Evolutionary conservation across 2,329 filamentous ascomycete species (phyloP), one percentile per base, ranked within the genome.

Genomic region (Aspergillus sp.): DNA sequence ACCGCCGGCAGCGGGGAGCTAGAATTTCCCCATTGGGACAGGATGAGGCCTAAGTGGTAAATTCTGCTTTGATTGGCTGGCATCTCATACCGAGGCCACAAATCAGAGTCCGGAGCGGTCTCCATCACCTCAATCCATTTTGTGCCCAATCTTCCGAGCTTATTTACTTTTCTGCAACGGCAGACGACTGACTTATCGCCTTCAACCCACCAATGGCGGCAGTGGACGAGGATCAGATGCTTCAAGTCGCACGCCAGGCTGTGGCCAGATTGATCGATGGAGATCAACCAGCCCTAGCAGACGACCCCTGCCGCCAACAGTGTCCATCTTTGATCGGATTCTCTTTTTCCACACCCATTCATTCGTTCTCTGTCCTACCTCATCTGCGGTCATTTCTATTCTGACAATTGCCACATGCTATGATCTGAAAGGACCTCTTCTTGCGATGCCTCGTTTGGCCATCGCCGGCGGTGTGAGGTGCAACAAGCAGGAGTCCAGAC

Each of bases 1-100:
- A 28, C 25, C 25, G 25, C 25, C 6, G 25, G 25, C 1, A 28
- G 25, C 19, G 25, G 19, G n/a, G 45, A 53, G 31, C n/a, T 31
- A 17, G 56, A 46, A 50, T 56, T 64, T 57, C 63, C 59, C 28
- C 51, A 57, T 61, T 45, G 15, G 61, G 59, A 60, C 59, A 60
- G 48, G 52, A 62, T 65, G 64, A 64, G 53, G 65, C 59, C 55
- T 15, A 57, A 58, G 54, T 51, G 30, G 51, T 64, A 17, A 54
- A 43, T 8, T 23, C 3, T 3, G 17, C 3, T 3, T 4, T 67
- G 64, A 71, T 71, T 71, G 69, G 70, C 57, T 58, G 69, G 70
- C 25, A 66, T 68, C 56, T 57, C 61, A 66, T 66, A 47, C 60
- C 69, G 65, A 62, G 54, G 22, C 49, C 30, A 23, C 48, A 41